Evolutionary conservation across 306 rosid species (phyloP).

Genomic region (Rosa multiflora): DNA sequence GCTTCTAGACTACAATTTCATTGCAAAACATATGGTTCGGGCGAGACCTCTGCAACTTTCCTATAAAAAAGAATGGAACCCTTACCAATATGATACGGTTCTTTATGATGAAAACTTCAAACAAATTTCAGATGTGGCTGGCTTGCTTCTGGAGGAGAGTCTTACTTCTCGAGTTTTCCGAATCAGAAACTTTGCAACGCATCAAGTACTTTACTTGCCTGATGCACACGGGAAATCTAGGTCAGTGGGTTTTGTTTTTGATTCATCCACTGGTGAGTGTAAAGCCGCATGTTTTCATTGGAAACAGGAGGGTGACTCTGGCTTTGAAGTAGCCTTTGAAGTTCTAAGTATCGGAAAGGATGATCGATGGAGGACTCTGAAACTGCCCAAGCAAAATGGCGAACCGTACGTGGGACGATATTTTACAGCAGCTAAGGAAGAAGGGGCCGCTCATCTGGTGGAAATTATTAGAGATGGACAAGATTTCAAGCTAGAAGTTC

Average conservation of each 20-base stretch:
- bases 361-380: background rate
- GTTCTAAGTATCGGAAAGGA: background rate
- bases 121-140: background rate
- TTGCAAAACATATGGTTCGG: background rate
- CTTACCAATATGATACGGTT: too few species aligned
- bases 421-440: background rate
- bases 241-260: background rate
- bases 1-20: background rate
- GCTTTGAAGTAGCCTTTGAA: background rate
- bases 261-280: too few species aligned
- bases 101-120: background rate
- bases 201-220: background rate
- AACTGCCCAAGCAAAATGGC: background rate
- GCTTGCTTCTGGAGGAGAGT: conserved; percentile 2
- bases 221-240: background rate
- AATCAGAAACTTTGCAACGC: conserved; percentile 3
- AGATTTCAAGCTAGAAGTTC: background rate
- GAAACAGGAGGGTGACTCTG: too few species aligned
- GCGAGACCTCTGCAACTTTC: background rate
- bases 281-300: too few species aligned
- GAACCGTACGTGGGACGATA: too few species aligned
- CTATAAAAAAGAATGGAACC: background rate
- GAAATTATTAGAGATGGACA: background rate
- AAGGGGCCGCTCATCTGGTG: background rate
- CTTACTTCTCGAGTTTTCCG: background rate